Conservation (phyloP, 768 basidiomycete species). For the Tulasnella sp. region DNA sequence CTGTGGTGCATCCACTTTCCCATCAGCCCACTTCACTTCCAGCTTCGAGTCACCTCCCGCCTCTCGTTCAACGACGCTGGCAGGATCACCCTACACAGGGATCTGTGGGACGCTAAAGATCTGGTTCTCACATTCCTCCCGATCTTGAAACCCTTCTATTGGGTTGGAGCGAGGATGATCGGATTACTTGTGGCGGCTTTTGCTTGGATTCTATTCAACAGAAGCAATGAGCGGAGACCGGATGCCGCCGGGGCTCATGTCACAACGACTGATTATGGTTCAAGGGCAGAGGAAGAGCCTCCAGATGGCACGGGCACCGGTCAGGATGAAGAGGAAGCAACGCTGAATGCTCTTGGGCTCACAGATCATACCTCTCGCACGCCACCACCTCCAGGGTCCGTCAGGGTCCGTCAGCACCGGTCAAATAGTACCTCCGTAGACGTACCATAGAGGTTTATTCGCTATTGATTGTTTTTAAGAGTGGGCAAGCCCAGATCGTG, state of each 20-base stretch:
- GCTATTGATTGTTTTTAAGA: no score
- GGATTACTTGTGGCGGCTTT: constrained; percentile 46
- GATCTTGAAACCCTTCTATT: constrained; percentile 54
- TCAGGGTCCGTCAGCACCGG: no score
- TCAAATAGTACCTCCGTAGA: no score
- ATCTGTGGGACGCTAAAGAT: constrained; percentile 74
- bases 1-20: constrained; percentile 46
- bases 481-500: no score
- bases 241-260: background rate
- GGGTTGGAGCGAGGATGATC: constrained; percentile 53
- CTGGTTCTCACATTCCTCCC: constrained; percentile 56
- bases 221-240: background rate
- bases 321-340: background rate
- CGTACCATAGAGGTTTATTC: no score
- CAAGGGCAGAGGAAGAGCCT: background rate
- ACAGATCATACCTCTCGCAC: no score
- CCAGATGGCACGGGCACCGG: background rate
- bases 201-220: background rate
- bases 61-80: constrained; percentile 74
- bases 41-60: constrained; percentile 59
- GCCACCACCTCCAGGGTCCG: no score
- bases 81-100: constrained; percentile 68
- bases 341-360: no score
- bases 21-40: constrained; percentile 63
- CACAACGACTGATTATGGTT: background rate